Base-by-base conservation (phyloP, 2,329 filamentous ascomycete species). In the Phialophora tarda region DNA sequence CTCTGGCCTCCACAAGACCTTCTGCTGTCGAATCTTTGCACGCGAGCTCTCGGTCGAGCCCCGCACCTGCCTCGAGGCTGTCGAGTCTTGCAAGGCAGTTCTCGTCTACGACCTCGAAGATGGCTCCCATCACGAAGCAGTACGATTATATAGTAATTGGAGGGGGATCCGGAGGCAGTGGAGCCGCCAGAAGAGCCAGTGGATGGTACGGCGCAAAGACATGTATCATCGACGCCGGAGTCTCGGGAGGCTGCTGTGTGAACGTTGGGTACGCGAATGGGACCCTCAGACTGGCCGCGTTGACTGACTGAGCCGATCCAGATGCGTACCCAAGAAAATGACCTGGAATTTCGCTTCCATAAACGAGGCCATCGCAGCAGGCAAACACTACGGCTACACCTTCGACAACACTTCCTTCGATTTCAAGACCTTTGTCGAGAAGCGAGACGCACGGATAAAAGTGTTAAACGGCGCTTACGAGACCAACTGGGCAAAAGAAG, bases 141-240 rank as follows among this genome's bases (percentile, higher is more conserved):
- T 85, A 84, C 73, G 84, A 86, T 72, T 85, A 84, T 70, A 83
- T 86, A 63, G 82, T 85, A 64, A 80, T 85, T 71, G 83, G 84
- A 64, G 83, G 83, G 71, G 83, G 84, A 58, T 83, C 81, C 68
- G 83, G 82, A 68, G 84, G 83, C 44, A 81, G 80, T 69, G 82
- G 80, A 63, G 80, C 82, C 62, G 81, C 79, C 54, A 78, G 82
- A 65, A 77, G 82, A 73, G 82, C 82, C 14, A 78, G 82, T 21
- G 83, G 83, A 21, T 84, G 81, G 81, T 84, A 84, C 74, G 79
- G 80, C 21, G 79, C 79, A 65, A 84, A 83, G 76, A 82, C 81
- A 4, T 69, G 84, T 69, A 79, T 85, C 63, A 78, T 85, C 50
- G 82, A 84, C 71, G 81, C 81, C 68, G 80, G 81, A 26, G 75